These are phyloP conservation scores for Arachnopeziza araneosa DNA, from an alignment of 2,329 filamentous ascomycete species.

Conservation along the genomic window DNA sequence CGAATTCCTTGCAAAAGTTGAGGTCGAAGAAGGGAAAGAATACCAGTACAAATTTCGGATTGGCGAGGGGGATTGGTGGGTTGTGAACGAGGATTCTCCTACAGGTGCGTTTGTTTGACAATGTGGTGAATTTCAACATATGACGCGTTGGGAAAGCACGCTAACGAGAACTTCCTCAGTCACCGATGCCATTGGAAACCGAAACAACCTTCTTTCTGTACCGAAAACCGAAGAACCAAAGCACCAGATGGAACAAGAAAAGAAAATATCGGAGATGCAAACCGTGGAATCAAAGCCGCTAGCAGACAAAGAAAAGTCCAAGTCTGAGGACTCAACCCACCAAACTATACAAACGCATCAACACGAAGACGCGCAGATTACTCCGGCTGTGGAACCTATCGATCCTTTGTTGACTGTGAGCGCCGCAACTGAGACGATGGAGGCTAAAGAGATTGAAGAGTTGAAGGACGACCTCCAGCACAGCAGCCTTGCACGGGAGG, in stretches of 20 bases:
- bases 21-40: conserved; percentile 49
- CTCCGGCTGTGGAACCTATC: not conserved
- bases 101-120: conserved; percentile 43
- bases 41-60: conserved; percentile 73
- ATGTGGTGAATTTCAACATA: not conserved
- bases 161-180: conserved; percentile 30
- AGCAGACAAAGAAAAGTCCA: not conserved
- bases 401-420: not conserved
- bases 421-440: not conserved
- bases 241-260: not conserved
- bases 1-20: conserved; percentile 52
- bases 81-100: conserved; percentile 56
- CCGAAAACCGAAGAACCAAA: conserved; percentile 11
- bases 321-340: not conserved
- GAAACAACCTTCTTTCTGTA: conserved; percentile 45
- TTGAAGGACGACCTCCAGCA: not conserved
- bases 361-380: not conserved
- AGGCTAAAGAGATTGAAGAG: conserved; percentile 1
- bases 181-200: conserved; percentile 45
- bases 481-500: too few relatives aligned
- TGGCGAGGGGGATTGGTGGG: conserved; percentile 64
- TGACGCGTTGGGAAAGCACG: not conserved
- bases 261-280: not conserved
- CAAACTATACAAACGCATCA: not conserved
- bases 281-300: not conserved